Percentiles rank a stretch among this genome's conserved stretches.
phyloP scores from a whole-genome alignment of 495 filamentous ascomycete species.

The Elaphomyces granulatus region DNA sequence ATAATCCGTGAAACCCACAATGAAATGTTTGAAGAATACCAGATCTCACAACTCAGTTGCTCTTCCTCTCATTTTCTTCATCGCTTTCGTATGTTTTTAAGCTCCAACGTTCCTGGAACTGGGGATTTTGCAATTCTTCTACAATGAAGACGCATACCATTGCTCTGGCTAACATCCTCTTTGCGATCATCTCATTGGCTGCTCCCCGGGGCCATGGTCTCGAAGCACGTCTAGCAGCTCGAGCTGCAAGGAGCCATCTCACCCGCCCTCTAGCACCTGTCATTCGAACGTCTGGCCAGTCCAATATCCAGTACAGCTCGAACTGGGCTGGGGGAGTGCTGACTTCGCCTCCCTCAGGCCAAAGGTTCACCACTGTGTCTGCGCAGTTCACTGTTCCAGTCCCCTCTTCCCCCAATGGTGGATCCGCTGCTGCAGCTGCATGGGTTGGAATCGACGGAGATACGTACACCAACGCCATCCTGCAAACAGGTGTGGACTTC shows the following conservation, averaged over 20 bases:
- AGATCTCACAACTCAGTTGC: no score
- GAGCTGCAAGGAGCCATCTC: conserved; percentile 5
- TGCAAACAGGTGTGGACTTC: conserved; percentile 49
- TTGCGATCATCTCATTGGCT: conserved; percentile 14
- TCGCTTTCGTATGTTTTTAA: no score
- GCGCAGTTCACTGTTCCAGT: conserved; percentile 42
- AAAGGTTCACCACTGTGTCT: conserved; percentile 36
- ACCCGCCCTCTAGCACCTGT: conserved; percentile 16
- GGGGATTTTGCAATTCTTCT: no score
- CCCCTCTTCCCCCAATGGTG: conserved; percentile 32
- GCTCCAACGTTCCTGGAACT: no score
- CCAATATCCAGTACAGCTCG: conserved; percentile 35
- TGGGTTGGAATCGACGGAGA: conserved; percentile 52
- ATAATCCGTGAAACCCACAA: no score
- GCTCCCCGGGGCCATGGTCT: conserved; percentile 14
- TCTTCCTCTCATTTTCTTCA: no score
- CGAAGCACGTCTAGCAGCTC: conserved; percentile 8
- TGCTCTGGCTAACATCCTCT: conserved; percentile 5
- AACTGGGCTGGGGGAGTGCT: conserved; percentile 48
- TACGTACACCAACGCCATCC: conserved; percentile 40
- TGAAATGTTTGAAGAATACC: no score
- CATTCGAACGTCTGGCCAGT: conserved; percentile 13
- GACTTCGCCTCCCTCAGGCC: conserved; percentile 21
- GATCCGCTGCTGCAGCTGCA: conserved; percentile 31
- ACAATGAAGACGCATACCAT: background rate